Evolutionary conservation across 2,329 filamentous ascomycete genomes (phyloP).

Genomic region (Hypoxylon sp.): DNA sequence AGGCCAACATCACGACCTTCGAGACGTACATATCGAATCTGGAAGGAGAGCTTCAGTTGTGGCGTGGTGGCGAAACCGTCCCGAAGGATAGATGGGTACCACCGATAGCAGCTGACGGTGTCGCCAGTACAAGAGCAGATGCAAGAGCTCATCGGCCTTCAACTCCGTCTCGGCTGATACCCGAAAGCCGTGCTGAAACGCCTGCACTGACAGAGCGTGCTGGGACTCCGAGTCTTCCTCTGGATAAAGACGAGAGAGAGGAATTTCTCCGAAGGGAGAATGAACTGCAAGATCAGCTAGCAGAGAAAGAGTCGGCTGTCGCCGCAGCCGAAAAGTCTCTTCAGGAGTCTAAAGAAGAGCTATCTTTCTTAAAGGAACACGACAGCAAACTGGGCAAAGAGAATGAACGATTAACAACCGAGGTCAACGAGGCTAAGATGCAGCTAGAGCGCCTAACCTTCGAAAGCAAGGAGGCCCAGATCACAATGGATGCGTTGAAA

Average conservation of each 20-base stretch:
- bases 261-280: slow-evolving; percentile 96
- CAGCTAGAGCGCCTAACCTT: slow-evolving; percentile 95
- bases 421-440: slow-evolving; percentile 95
- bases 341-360: slow-evolving; percentile 86
- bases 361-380: slow-evolving; percentile 86
- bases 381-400: slow-evolving; percentile 86
- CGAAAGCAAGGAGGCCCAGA: slow-evolving; percentile 95
- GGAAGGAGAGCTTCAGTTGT: slow-evolving; percentile 86
- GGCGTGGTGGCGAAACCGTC: slow-evolving; percentile 89
- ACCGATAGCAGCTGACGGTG: slow-evolving; percentile 68
- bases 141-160: slow-evolving; percentile 63
- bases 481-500: slow-evolving; percentile 97
- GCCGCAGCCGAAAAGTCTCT: slow-evolving; percentile 83
- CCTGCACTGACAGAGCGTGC: slow-evolving; percentile 81
- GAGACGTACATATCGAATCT: slow-evolving; percentile 86
- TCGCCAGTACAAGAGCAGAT: slow-evolving; percentile 59
- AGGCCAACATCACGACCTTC: slow-evolving; percentile 88
- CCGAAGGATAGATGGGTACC: slow-evolving; percentile 90
- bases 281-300: slow-evolving; percentile 94
- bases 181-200: slow-evolving; percentile 73
- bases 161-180: slow-evolving; percentile 63
- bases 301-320: slow-evolving; percentile 89
- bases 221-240: slow-evolving; percentile 84
- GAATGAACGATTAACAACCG: slow-evolving; percentile 86
- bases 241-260: slow-evolving; percentile 97